Evolutionary conservation across 805 yeast species (phyloP).

Genomic region (Tanozyma kutaoensis): DNA sequence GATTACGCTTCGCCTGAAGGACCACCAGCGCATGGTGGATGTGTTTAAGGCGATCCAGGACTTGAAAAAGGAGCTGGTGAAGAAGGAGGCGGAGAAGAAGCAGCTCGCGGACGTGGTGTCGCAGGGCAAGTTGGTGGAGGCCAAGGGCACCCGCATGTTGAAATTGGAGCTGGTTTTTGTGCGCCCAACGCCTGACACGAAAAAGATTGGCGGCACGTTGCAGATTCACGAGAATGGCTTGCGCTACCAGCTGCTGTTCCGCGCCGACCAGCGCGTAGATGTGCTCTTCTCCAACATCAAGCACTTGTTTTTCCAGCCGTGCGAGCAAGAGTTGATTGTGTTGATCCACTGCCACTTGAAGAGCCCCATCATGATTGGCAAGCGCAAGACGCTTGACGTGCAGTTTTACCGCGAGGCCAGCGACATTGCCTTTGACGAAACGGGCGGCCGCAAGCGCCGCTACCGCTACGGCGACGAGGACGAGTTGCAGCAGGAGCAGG

Average conservation of each 20-base stretch:
- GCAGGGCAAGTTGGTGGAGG: slow-evolving; percentile 78
- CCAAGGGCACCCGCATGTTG: slow-evolving; percentile 71
- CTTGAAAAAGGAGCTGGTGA: slow-evolving; percentile 80
- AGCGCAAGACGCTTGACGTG: slow-evolving; percentile 87
- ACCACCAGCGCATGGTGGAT: slow-evolving; percentile 82
- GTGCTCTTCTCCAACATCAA: slow-evolving; percentile 81
- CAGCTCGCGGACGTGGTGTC: slow-evolving; percentile 89
- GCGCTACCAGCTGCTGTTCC: slow-evolving; percentile 77
- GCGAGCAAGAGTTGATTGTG: slow-evolving; percentile 87
- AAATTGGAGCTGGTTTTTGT: slow-evolving; percentile 81
- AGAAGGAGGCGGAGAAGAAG: slow-evolving; percentile 82
- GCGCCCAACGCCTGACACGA: slow-evolving; percentile 96
- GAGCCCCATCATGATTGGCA: slow-evolving; percentile 89
- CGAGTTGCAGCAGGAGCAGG: slow-evolving; percentile 96
- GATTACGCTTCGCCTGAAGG: slow-evolving; percentile 78
- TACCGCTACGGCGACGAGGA: slow-evolving; percentile 95
- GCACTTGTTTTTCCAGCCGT: slow-evolving; percentile 90
- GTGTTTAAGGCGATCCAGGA: slow-evolving; percentile 84
- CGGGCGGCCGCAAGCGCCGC: slow-evolving; percentile 83
- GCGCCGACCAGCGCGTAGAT: slow-evolving; percentile 79
- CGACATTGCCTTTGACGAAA: slow-evolving; percentile 92
- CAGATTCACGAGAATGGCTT: slow-evolving; percentile 94
- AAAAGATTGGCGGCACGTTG: slow-evolving; percentile 81
- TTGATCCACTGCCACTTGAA: slow-evolving; percentile 86
- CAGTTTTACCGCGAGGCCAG: slow-evolving; percentile 96